Percentiles rank a stretch among this genome's conserved stretches.
Evolutionary conservation across 257 asterid species (phyloP).

Genomic region (Nicotiana sylvestris): DNA sequence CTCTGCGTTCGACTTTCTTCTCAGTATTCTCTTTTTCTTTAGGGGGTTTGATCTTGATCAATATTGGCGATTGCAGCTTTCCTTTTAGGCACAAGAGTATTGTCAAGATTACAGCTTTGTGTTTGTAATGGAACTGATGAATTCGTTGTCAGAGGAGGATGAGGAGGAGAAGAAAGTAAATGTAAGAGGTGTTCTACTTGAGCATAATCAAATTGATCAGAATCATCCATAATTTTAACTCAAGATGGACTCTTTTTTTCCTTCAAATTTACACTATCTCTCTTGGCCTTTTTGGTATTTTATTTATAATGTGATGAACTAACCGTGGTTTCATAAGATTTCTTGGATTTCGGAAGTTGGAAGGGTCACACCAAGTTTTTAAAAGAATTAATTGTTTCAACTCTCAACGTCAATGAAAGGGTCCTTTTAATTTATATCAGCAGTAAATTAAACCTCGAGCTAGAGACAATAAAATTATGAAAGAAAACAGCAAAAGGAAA

Average conservation of each 20-base stretch:
- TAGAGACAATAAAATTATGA: background rate
- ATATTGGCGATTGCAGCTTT: background rate
- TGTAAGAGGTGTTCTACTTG: background rate
- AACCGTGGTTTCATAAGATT: background rate
- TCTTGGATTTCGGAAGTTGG: background rate
- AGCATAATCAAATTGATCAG: background rate
- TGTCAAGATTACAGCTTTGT: background rate
- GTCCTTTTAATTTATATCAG: background rate
- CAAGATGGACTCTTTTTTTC: background rate
- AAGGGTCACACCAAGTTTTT: background rate
- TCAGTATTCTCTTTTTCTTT: background rate
- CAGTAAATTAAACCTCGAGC: too few species aligned
- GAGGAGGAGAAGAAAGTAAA: background rate
- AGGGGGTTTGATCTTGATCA: background rate
- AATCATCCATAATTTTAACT: background rate
- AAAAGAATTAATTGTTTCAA: background rate
- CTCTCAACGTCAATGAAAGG: background rate
- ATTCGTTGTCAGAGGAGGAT: background rate
- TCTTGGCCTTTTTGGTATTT: background rate
- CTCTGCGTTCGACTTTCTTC: conserved; percentile 1
- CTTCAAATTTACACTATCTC: background rate
- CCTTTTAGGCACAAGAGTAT: background rate
- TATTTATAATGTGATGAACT: background rate
- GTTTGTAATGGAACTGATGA: background rate
- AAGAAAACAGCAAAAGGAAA: background rate